Conservation (phyloP, 2,329 filamentous ascomycete genomes). For the Scedosporium dehoogii region DNA sequence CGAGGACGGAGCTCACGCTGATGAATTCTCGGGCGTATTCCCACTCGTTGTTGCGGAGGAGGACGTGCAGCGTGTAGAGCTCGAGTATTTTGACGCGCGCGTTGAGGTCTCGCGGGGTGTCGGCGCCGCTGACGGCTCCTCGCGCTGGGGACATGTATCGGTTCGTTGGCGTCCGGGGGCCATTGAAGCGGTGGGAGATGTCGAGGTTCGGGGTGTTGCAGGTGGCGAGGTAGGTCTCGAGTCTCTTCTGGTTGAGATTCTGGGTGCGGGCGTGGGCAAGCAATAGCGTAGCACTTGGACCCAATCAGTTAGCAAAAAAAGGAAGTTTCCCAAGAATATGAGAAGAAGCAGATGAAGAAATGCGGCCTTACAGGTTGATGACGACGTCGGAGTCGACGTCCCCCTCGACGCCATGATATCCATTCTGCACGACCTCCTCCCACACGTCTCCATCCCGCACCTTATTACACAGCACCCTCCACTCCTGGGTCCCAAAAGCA, state of each 20-base stretch:
- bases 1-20: conserved; percentile 71
- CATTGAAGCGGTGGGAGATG: conserved; percentile 50
- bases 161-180: conserved; percentile 24
- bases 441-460: conserved; percentile 87
- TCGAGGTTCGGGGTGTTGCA: conserved; percentile 60
- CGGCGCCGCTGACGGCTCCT: conserved; percentile 50
- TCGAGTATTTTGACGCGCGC: conserved; percentile 87
- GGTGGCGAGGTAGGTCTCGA: conserved; percentile 82
- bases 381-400: conserved; percentile 93
- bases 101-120: conserved; percentile 75
- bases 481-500: conserved; percentile 75
- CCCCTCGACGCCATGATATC: conserved; percentile 80
- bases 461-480: conserved; percentile 71
- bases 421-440: conserved; percentile 82
- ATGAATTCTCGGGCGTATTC: conserved; percentile 92
- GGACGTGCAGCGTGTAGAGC: conserved; percentile 86
- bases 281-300: conserved; percentile 73
- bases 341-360: not conserved
- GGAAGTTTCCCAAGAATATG: not conserved
- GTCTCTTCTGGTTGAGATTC: conserved; percentile 69
- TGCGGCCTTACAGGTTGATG: conserved; percentile 60
- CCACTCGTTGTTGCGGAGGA: conserved; percentile 93
- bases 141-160: conserved; percentile 36
- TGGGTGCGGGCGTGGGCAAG: conserved; percentile 85
- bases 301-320: not conserved